These are phyloP conservation scores for Lumnitzera racemosa DNA, from an alignment of 345 rosid genomes.

Conservation along the genomic window DNA sequence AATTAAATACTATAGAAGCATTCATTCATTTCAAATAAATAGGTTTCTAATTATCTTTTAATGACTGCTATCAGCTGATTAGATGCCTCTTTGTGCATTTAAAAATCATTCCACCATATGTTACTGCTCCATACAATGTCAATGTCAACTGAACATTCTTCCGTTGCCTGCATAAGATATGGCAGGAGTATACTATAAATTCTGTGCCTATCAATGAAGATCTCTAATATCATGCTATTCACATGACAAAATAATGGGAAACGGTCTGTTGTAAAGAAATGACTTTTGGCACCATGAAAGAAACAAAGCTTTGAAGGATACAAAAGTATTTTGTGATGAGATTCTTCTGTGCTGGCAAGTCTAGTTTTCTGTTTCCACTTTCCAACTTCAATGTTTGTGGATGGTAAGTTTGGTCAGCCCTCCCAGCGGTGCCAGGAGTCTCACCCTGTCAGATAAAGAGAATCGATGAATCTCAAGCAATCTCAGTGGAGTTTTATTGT, in stretches of 20 bases:
- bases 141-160: not conserved
- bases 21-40: too few species aligned
- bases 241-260: too few species aligned
- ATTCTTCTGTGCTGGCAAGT: constrained; percentile 92
- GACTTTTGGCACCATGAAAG: not conserved
- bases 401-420: constrained; percentile 16
- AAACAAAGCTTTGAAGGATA: constrained; percentile 45
- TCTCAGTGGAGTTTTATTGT: too few species aligned
- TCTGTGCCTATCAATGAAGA: too few species aligned
- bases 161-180: not conserved
- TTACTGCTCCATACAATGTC: not conserved
- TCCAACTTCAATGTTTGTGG: constrained; percentile 36
- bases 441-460: constrained; percentile 35
- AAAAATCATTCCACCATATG: too few species aligned
- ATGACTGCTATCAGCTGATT: too few species aligned
- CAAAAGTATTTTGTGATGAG: constrained; percentile 85
- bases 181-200: not conserved
- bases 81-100: too few species aligned
- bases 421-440: constrained; percentile 23
- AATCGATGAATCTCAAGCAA: not conserved
- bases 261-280: not conserved
- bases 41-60: too few species aligned
- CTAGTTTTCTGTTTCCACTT: constrained; percentile 61
- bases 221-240: too few species aligned
- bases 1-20: too few species aligned